Base-by-base conservation (phyloP, 495 filamentous ascomycete genomes). In the Penicillium salamii region DNA sequence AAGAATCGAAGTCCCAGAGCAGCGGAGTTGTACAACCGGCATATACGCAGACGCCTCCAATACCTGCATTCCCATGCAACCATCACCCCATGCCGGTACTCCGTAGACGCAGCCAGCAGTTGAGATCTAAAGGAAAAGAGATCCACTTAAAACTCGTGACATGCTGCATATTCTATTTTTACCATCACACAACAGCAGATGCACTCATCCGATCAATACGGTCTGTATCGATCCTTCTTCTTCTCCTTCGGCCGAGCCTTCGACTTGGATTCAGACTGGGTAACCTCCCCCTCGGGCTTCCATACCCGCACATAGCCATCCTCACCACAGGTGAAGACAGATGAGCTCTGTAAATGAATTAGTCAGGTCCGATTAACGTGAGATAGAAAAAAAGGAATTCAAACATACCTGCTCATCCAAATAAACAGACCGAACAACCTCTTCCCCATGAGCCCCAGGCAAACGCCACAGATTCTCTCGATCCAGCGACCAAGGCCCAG, bases 341-440 rank as follows among this genome's bases (percentile, higher is more conserved):
- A 79, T 58, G 83, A 77, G 49, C 80, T 78, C 76, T 90, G 47
- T n/a, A 21, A 0, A 7, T 1, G 2, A 13, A 3, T 6, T 17
- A 36, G 7, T 46, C 11, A 9, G 3, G 18, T 46, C 23, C 23
- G 43, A 32, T n/a, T n/a, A n/a, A n/a, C n/a, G n/a, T n/a, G n/a
- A n/a, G n/a, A n/a, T n/a, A n/a, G n/a, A n/a, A n/a, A n/a, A n/a
- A n/a, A 13, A 3, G 21, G 14, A 3, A 38, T 1, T 7, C 15
- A 33, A 38, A 66, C 75, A 52, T 69, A 87, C 86, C 62, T 76
- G 74, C 43, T 87, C 84, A 53, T 87, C 78, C 34, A 92, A 71
- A 67, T 80, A 86, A 36, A 96, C 81, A 31, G 88, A 85, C 38
- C 92, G 79, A 17, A 95, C 84, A 41, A 97, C 78, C 56, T 97